These are phyloP conservation scores for Blastobotrys chiropterorum DNA, from an alignment of 805 yeast genomes.

Conservation along the genomic window DNA sequence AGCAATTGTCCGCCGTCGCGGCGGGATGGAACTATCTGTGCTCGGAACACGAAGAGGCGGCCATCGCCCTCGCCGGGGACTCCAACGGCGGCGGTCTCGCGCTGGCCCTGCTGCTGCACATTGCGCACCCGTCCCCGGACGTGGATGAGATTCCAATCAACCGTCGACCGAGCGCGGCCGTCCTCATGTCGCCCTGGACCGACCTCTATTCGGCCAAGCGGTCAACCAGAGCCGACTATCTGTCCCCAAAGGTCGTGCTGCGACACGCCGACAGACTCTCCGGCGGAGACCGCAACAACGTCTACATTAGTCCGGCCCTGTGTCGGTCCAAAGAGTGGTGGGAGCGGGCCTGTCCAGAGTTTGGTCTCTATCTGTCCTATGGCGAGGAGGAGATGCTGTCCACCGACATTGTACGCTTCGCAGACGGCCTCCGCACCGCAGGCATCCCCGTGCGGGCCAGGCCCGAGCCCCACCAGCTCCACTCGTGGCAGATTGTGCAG, in stretches of 20 bases:
- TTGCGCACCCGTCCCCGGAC: conserved; percentile 29
- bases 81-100: conserved; percentile 44
- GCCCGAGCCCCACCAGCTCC: conserved; percentile 33
- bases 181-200: conserved; percentile 33
- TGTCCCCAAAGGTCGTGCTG: conserved; percentile 12
- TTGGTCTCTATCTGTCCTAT: conserved; percentile 32
- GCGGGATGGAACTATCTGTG: conserved; percentile 32
- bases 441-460: conserved; percentile 3
- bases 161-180: conserved; percentile 28
- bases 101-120: conserved; percentile 34
- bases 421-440: conserved; percentile 24
- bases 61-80: conserved; percentile 38
- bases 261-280: conserved; percentile 12
- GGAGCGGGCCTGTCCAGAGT: conserved; percentile 36
- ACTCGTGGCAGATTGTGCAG: conserved; percentile 44
- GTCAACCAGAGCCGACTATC: conserved; percentile 15
- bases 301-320: conserved; percentile 31
- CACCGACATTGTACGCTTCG: conserved; percentile 27
- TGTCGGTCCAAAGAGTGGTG: conserved; percentile 33
- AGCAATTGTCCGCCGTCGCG: conserved; percentile 27
- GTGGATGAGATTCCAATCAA: conserved; percentile 7
- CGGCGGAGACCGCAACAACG: conserved; percentile 19
- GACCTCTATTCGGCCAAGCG: conserved; percentile 12
- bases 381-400: conserved; percentile 40
- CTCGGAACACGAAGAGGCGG: conserved; percentile 24